Percentiles rank a stretch among this genome's conserved stretches.
Evolutionary conservation across 2,329 filamentous ascomycete genomes (phyloP).

Genomic region (Neonectria sp.): DNA sequence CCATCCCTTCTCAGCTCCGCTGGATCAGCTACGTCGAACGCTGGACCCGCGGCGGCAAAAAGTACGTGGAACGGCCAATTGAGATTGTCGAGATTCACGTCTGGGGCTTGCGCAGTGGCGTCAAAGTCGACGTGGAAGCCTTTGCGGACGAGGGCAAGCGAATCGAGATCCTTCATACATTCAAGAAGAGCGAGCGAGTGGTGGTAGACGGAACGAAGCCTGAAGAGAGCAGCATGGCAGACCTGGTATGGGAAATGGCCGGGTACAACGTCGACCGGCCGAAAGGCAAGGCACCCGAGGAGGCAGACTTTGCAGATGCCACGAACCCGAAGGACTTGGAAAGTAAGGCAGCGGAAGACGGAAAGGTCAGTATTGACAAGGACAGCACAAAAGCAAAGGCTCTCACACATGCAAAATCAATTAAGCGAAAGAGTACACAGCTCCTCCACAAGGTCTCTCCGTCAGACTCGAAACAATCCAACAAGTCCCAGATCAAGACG

Average conservation of each 20-base stretch:
- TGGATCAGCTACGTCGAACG: slow-evolving; percentile 92
- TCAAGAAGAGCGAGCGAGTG: slow-evolving; percentile 79
- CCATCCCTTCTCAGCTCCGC: slow-evolving; percentile 91
- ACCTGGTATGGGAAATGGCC: slow-evolving; percentile 70
- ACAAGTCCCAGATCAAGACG: slow-evolving; percentile 43
- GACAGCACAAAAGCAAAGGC: slow-evolving; percentile 35
- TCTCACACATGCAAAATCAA: slow-evolving; percentile 34
- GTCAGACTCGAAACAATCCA: slow-evolving; percentile 30
- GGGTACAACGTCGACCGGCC: slow-evolving; percentile 51
- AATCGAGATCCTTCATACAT: slow-evolving; percentile 88
- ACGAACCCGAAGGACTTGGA: slow-evolving; percentile 44
- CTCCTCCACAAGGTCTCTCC: slow-evolving; percentile 53
- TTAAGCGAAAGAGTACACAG: slow-evolving; percentile 51
- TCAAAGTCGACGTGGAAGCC: slow-evolving; percentile 89
- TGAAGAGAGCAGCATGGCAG: slow-evolving; percentile 63
- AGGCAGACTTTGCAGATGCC: slow-evolving; percentile 51
- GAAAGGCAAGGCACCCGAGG: slow-evolving; percentile 54
- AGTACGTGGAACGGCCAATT: slow-evolving; percentile 85
- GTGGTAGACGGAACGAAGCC: slow-evolving; percentile 73
- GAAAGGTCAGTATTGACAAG: slow-evolving; percentile 18
- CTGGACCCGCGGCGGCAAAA: slow-evolving; percentile 82
- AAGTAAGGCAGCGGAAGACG: slow-evolving; percentile 20
- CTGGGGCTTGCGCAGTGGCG: slow-evolving; percentile 89
- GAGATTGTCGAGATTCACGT: slow-evolving; percentile 92
- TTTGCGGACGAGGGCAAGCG: slow-evolving; percentile 90